Evolutionary conservation across 345 rosid genomes (phyloP), one percentile per base, ranked within the genome.

Genomic region (Eucalyptus tenuipes): DNA sequence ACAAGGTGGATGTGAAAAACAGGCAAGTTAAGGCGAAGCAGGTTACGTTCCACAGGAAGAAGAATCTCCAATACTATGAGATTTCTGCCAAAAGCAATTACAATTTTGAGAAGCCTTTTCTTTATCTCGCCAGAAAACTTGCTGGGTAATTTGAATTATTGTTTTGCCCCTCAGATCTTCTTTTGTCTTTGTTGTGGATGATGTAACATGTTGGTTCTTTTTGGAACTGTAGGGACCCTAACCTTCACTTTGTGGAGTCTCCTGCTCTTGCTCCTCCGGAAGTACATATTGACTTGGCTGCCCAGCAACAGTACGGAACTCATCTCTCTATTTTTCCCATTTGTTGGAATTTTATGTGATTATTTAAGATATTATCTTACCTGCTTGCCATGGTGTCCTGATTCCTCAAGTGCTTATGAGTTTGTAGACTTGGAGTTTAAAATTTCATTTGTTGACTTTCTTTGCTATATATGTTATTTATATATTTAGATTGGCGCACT

Each of bases 1-100:
- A 97, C 95, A 97, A 97, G 90, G 99, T 95, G 44, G 98, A 96
- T 90, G 99, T 95, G 64, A 97, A 95, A 96, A 97, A 95, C 88
- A 95, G 99, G 96, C 99, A 96, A 88, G 99, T 97, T 14, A 97
- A 97, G 94, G 98, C 99, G 4, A 97, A 96, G 90, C 97, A 95
- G 89, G 98, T 97, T 4, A 97, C 99, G 0, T 96, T 96, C 94
- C 98, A 96, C 94, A 93, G 97, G 94, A 94, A 97, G 96, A 97
- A 96, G 94, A 96, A 96, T 89, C 94, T 97, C 5, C 98, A 96
- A 88, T 97, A 96, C 93, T 97, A 97, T 61, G 98, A 97, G 89
- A 97, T 96, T 9, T 97, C 99, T 4, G 99, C 98, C 16, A 95
- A 97, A 95, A 97, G 97, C 84, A 95, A 96, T 92, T 96, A 96